phyloP scores from a whole-genome alignment of 2,329 filamentous ascomycete species.

The Trichoderma koningii region DNA sequence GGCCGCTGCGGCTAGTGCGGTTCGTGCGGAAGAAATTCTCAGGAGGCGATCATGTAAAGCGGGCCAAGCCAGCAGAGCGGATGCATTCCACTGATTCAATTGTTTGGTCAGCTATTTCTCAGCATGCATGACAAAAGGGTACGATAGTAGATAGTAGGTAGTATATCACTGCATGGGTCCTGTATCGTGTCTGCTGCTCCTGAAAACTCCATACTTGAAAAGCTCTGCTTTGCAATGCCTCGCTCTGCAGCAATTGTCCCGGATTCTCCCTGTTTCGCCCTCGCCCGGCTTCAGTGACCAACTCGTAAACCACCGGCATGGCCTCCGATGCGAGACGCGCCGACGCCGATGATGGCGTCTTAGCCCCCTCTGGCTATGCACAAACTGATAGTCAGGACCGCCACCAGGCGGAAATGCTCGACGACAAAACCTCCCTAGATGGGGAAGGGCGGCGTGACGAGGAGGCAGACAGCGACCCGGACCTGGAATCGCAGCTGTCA shows the following conservation, averaged over 20 bases:
- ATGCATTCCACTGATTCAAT: background rate
- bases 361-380: background rate
- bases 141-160: too few species aligned
- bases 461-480: background rate
- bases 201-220: background rate
- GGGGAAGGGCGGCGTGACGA: background rate
- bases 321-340: background rate
- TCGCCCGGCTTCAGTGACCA: background rate
- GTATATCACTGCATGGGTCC: too few species aligned
- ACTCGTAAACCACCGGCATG: background rate
- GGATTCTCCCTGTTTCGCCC: background rate
- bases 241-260: background rate
- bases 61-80: background rate
- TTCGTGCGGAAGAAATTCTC: background rate
- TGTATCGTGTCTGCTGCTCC: too few species aligned
- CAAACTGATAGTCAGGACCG: background rate
- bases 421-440: background rate
- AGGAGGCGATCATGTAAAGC: background rate
- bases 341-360: background rate
- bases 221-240: background rate
- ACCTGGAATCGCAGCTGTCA: background rate
- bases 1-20: slow-evolving; percentile 13
- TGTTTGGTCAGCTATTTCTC: slow-evolving; percentile 10
- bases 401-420: background rate
- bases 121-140: background rate